A percentile compares a stretch with the other conserved stretches of the same genome.
Conservation (phyloP, 352 stramenopile genomes). For the Salisapilia sapeloensis region DNA sequence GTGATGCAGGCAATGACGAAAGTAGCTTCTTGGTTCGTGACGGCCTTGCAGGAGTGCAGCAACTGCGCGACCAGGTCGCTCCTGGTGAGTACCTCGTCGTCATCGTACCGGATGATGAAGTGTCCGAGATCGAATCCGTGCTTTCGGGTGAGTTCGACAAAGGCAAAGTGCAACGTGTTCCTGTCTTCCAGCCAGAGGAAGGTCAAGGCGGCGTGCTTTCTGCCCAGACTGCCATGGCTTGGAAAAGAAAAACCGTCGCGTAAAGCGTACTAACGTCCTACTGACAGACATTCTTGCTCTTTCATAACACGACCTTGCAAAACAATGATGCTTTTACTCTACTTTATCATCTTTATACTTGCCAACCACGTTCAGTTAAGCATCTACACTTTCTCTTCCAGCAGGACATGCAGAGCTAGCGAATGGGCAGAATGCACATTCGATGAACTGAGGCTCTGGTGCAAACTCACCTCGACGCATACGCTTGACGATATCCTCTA, state of each 20-base stretch:
- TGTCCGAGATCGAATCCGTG: slow-evolving; percentile 4
- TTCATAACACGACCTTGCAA: too few relatives aligned
- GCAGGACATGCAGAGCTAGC: slow-evolving; percentile 33
- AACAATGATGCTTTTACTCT: too few relatives aligned
- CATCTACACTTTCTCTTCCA: too few relatives aligned
- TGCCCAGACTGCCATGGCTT: too few relatives aligned
- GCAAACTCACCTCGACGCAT: slow-evolving; percentile 34
- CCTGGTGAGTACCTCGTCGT: slow-evolving; percentile 36
- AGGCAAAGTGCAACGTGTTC: too few relatives aligned
- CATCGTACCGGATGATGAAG: slow-evolving; percentile 17
- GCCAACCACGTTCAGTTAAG: too few relatives aligned
- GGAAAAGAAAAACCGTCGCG: too few relatives aligned
- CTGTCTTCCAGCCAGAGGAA: slow-evolving; percentile 17
- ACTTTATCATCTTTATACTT: too few relatives aligned
- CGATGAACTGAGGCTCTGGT: slow-evolving; percentile 30
- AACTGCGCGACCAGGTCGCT: slow-evolving; percentile 34
- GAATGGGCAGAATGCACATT: slow-evolving; percentile 60
- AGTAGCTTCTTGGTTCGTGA: slow-evolving; percentile 17
- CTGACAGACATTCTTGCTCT: too few relatives aligned
- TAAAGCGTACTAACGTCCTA: too few relatives aligned
- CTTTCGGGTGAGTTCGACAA: slow-evolving; percentile 21
- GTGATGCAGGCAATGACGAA: slow-evolving; percentile 6
- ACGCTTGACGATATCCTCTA: slow-evolving; percentile 12
- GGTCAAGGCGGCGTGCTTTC: slow-evolving; percentile 7
- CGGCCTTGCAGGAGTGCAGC: slow-evolving; percentile 15